These are phyloP conservation scores for rapeseed (Brassica napus) DNA, from an alignment of 345 rosid genomes.

Conservation along the genomic window DNA sequence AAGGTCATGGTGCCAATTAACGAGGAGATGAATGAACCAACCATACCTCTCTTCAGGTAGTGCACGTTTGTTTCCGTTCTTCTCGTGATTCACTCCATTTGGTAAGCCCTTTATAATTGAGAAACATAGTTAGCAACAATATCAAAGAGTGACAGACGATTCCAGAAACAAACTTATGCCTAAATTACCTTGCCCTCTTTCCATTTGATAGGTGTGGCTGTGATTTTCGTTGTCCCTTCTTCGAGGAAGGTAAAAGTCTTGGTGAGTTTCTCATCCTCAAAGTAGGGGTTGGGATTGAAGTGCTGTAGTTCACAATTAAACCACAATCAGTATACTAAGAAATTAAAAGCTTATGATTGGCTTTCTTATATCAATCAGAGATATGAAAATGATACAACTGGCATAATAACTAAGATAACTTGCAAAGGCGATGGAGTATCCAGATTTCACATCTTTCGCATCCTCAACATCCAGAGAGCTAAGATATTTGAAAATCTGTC, in stretches of 20 bases:
- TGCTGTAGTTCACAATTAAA: conserved; percentile 43
- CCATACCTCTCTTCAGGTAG: conserved; percentile 72
- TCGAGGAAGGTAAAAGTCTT: conserved; percentile 80
- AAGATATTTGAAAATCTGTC: conserved; percentile 73
- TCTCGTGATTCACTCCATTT: conserved; percentile 81
- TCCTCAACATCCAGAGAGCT: conserved; percentile 87
- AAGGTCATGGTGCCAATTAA: conserved; percentile 11
- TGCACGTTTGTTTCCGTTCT: conserved; percentile 84
- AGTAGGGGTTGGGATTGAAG: conserved; percentile 78
- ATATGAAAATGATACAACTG: neutral
- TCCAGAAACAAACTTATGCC: neutral
- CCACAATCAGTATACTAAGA: neutral
- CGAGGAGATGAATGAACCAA: conserved; percentile 14
- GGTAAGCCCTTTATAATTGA: conserved; percentile 59
- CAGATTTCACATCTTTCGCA: conserved; percentile 88
- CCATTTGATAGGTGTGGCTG: conserved; percentile 81
- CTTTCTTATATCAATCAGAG: conserved; percentile 4
- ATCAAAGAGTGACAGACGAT: conserved; percentile 8
- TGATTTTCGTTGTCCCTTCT: conserved; percentile 75
- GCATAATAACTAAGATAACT: conserved; percentile 34
- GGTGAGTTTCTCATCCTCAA: conserved; percentile 76
- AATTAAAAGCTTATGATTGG: neutral
- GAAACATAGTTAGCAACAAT: conserved; percentile 12
- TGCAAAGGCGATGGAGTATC: conserved; percentile 84
- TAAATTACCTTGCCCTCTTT: conserved; percentile 70